phyloP scores from a whole-genome alignment of 2,329 filamentous ascomycete species.

The Cladorrhinum sp. region DNA sequence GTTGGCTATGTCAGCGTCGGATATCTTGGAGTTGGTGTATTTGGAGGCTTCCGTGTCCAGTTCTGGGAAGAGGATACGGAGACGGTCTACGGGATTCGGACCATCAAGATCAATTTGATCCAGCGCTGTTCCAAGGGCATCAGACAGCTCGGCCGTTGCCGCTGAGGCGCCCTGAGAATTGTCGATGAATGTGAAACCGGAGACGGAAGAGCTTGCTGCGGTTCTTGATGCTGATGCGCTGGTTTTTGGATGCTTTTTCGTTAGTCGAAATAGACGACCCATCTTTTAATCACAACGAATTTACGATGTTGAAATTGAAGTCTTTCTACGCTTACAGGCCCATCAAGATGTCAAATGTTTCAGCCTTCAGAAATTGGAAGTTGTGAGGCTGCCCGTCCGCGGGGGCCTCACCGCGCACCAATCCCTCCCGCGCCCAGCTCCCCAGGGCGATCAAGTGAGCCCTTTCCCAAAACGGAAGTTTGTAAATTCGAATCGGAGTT shows the following conservation, averaged over 20 bases:
- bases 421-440: background rate
- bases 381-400: background rate
- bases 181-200: background rate
- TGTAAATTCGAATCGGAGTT: background rate
- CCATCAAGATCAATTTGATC: conserved; percentile 1
- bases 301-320: background rate
- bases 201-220: background rate
- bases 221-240: background rate
- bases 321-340: background rate
- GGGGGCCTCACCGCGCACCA: background rate
- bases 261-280: background rate
- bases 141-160: background rate
- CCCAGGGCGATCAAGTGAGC: background rate
- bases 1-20: background rate
- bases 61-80: background rate
- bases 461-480: background rate
- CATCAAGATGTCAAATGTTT: background rate
- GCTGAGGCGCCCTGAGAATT: background rate
- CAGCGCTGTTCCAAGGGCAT: background rate
- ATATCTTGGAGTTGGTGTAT: background rate
- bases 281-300: background rate
- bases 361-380: background rate
- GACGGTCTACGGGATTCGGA: background rate
- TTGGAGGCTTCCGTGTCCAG: background rate
- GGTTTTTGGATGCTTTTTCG: background rate